Evolutionary conservation across 1,284 basidiomycete species (phyloP).

Genomic region (Agroathelia rolfsii): DNA sequence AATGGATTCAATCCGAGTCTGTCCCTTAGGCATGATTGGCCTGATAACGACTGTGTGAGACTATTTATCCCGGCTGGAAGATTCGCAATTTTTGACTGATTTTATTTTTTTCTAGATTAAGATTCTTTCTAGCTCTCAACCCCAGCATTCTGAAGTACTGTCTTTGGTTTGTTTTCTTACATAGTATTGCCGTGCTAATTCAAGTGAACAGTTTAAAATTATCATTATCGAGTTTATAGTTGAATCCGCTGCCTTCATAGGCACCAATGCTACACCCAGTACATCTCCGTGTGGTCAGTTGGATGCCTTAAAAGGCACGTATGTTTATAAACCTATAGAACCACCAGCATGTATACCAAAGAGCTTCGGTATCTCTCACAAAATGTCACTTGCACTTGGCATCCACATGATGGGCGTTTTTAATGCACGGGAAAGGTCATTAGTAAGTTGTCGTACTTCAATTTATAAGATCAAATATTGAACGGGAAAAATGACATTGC

Average conservation of each 20-base stretch:
- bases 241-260: constrained; percentile 5
- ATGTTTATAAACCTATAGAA: constrained; percentile 1
- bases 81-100: constrained; percentile 1
- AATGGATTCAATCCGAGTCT: background rate
- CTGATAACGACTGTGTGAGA: constrained; percentile 10
- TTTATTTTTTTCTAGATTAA: background rate
- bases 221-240: constrained; percentile 10
- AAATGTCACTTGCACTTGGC: constrained; percentile 9
- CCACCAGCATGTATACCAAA: constrained; percentile 9
- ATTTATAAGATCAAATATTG: background rate
- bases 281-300: background rate
- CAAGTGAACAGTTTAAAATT: constrained; percentile 6
- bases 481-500: background rate
- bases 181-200: background rate
- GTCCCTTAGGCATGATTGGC: constrained; percentile 10
- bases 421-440: constrained; percentile 10
- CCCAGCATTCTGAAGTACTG: constrained; percentile 9
- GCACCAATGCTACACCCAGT: background rate
- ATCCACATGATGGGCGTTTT: constrained; percentile 13
- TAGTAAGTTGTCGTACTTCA: constrained; percentile 3
- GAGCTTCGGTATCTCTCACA: constrained; percentile 10
- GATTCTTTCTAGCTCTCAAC: constrained; percentile 1
- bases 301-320: constrained; percentile 3
- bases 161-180: constrained; percentile 4
- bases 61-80: background rate